These are phyloP conservation scores for Acanthamoeba divionensis DNA, from an alignment of 208 protist genomes.

Conservation along the genomic window DNA sequence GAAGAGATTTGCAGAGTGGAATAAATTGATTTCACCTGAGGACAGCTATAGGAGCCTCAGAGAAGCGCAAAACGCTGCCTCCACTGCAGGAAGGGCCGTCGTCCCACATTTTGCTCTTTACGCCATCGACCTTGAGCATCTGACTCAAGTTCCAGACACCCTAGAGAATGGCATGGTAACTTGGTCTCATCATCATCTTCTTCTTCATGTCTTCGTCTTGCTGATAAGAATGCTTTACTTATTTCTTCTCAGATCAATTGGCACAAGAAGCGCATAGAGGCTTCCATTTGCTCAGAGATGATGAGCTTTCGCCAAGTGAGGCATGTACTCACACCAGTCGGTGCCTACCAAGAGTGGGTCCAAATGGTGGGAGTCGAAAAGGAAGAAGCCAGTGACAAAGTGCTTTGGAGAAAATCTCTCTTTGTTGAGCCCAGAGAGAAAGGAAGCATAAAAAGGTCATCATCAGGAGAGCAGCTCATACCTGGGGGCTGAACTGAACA, in stretches of 20 bases:
- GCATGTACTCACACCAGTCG: background rate
- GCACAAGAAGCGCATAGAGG: background rate
- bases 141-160: background rate
- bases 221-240: background rate
- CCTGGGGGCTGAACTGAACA: no score
- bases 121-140: background rate
- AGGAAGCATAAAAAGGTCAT: no score
- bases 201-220: background rate
- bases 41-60: background rate
- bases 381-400: no score
- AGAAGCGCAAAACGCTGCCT: background rate
- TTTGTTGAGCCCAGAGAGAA: no score
- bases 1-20: background rate
- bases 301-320: background rate
- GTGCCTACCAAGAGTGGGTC: background rate
- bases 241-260: background rate
- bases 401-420: no score
- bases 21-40: background rate
- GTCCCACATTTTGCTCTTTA: conserved; percentile 8
- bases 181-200: background rate
- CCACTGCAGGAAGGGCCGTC: no score
- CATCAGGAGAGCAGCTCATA: no score
- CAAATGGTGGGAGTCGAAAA: no score
- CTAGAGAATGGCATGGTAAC: background rate
- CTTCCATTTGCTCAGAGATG: background rate